phyloP scores from a whole-genome alignment of 305 asterid genomes.

The Fraxinus greggii region DNA sequence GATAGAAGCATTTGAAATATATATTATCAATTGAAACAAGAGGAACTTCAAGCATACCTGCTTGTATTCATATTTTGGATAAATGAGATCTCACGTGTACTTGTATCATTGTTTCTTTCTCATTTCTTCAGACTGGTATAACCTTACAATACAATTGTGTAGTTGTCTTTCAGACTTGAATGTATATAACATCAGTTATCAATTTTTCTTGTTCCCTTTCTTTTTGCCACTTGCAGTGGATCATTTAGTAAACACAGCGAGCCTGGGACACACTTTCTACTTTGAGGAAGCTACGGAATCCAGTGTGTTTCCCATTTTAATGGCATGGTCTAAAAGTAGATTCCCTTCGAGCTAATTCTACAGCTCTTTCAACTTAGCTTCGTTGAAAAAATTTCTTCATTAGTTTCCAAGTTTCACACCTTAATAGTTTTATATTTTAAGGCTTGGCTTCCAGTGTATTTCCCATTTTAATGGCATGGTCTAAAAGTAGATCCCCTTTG shows the following conservation, averaged over 20 bases:
- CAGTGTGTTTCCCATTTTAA: conserved; percentile 65
- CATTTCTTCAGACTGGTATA: not conserved
- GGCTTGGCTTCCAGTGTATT: not conserved
- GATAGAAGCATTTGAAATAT: no score
- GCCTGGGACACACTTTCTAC: conserved; percentile 84
- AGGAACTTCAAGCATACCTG: not conserved
- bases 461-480: no score
- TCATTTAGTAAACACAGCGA: conserved; percentile 88
- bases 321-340: conserved; percentile 41
- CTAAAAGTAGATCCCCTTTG: no score
- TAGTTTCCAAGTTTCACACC: not conserved
- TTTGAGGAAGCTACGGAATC: conserved; percentile 87
- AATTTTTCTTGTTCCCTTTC: not conserved
- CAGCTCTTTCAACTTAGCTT: not conserved
- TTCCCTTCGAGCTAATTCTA: not conserved
- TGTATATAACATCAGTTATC: not conserved
- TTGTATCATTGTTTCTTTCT: not conserved
- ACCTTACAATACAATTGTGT: not conserved
- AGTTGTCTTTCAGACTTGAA: not conserved
- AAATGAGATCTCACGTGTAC: no score
- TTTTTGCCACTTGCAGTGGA: conserved; percentile 56
- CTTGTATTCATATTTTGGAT: no score
- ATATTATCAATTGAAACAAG: not conserved
- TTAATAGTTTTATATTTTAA: not conserved
- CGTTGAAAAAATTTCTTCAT: no score